A percentile compares a stretch with the other conserved stretches of the same genome.
Evolutionary conservation across 73 alveolate species (phyloP).

Genomic region (Blepharisma stoltei): DNA sequence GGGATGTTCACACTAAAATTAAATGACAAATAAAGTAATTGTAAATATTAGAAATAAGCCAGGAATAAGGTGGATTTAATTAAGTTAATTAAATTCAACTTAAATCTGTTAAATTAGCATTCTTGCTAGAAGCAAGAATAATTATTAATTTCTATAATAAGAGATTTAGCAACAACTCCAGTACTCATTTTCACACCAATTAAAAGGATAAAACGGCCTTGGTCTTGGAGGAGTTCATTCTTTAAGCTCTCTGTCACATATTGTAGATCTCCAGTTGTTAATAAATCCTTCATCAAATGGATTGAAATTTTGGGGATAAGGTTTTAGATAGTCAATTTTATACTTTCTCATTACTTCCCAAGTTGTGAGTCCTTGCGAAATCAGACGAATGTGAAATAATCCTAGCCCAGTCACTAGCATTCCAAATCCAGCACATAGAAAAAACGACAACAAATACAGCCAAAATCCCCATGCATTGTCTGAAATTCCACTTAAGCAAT

Average conservation of each 20-base stretch:
- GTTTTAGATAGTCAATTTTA: slow-evolving; percentile 49
- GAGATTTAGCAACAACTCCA: slow-evolving; percentile 52
- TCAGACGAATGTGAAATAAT: slow-evolving; percentile 29
- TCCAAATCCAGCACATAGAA: slow-evolving; percentile 39
- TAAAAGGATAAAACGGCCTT: slow-evolving; percentile 44
- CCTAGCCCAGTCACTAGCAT: slow-evolving; percentile 43
- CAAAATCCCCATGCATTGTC: slow-evolving; percentile 36
- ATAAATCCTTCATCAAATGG: slow-evolving; percentile 61
- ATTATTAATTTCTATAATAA: too few species aligned
- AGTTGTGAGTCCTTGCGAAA: slow-evolving; percentile 57
- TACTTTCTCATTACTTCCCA: slow-evolving; percentile 58
- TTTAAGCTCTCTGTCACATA: slow-evolving; percentile 30
- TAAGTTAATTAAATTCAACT: too few species aligned
- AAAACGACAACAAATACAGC: slow-evolving; percentile 49
- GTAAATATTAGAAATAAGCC: too few species aligned
- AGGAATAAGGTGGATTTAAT: too few species aligned
- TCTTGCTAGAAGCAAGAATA: too few species aligned
- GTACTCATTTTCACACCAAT: slow-evolving; percentile 64
- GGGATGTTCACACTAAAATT: too few species aligned
- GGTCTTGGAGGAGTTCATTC: slow-evolving; percentile 54
- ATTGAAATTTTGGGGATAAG: slow-evolving; percentile 40
- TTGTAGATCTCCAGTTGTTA: slow-evolving; percentile 44
- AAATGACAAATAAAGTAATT: too few species aligned
- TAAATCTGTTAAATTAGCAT: too few species aligned
- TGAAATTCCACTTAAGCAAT: slow-evolving; percentile 26